Evolutionary conservation across 1,284 basidiomycete genomes (phyloP), one percentile per base, ranked within the genome.

Genomic region (Puccinia triticina): DNA sequence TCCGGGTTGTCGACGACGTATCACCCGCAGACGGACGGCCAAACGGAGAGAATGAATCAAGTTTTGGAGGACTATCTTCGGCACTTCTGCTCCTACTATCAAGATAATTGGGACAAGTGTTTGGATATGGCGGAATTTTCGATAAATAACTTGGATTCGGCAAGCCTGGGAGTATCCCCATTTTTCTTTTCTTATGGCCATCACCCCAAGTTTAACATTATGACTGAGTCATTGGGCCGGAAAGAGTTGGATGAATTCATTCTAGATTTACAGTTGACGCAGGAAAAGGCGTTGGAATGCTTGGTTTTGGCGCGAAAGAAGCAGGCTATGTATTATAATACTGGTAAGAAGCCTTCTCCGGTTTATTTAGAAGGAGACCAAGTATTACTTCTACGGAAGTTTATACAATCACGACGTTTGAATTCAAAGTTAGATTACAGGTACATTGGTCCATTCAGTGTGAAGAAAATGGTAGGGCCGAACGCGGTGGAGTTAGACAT

Each of bases 151-250:
- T n/a, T n/a, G n/a, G n/a, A n/a, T n/a, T n/a, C n/a, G n/a, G n/a
- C n/a, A n/a, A n/a, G 32, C 26, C 23, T 55, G 12, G 43, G 43
- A 16, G n/a, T 53, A 34, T 73, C 71, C 14, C 71, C 71, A 48
- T 73, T 73, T 46, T 73, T 73, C 23, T 55, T 73, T 73, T 7
- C 46, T 32, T 23, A 73, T n/a, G 71, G 71, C 21, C 40, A n/a
- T 73, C 71, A 73, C 29, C 71, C 50, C 4, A 48, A 55, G 18
- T 48, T 50, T 55, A 73, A 21, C 40, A 34, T 55, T 23, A 10
- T 73, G 29, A 73, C 71, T 18, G 43, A 48, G 3, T 11, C 5
- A 14, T 73, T 21, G 4, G 26, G 43, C 7, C 23, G 37, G 7
- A 2, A 8, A 7, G 10, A 10, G 10, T 48, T 73, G 11, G 50